These are phyloP conservation scores for Trypanosoma boissoni DNA, from an alignment of 208 protist species.

Conservation along the genomic window DNA sequence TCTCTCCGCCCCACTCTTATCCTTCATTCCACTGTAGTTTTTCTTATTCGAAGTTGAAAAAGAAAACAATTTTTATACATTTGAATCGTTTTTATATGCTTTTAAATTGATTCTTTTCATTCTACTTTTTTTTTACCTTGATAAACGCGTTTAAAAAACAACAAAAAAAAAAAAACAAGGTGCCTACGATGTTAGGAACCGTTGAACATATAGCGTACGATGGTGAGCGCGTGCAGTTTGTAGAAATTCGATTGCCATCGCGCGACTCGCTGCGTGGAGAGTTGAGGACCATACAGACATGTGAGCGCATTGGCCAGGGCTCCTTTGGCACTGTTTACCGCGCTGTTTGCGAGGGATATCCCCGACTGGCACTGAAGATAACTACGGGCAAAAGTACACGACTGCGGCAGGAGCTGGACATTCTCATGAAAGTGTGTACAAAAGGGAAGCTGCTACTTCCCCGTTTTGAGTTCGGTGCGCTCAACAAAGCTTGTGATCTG, in stretches of 20 bases:
- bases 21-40: too few relatives aligned
- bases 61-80: too few relatives aligned
- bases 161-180: not conserved
- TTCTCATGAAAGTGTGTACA: conserved; percentile 82
- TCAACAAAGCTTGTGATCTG: conserved; percentile 70
- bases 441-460: conserved; percentile 78
- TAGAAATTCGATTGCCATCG: conserved; percentile 65
- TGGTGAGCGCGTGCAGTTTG: conserved; percentile 57
- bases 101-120: conserved; percentile 6
- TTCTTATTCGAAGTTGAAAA: too few relatives aligned
- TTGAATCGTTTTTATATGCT: too few relatives aligned
- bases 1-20: too few relatives aligned
- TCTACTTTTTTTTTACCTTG: not conserved
- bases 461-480: conserved; percentile 87
- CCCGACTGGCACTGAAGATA: conserved; percentile 80
- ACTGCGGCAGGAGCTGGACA: conserved; percentile 75
- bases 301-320: conserved; percentile 83
- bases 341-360: conserved; percentile 62
- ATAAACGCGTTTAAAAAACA: not conserved
- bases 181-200: conserved; percentile 57
- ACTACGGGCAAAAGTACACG: conserved; percentile 75
- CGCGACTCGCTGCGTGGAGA: conserved; percentile 31
- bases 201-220: conserved; percentile 80
- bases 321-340: conserved; percentile 89
- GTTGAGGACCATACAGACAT: conserved; percentile 47